Evolutionary conservation across 129 eudicot species (phyloP), one percentile per base, ranked within the genome.

Genomic region (carrot (Daucus carota)): DNA sequence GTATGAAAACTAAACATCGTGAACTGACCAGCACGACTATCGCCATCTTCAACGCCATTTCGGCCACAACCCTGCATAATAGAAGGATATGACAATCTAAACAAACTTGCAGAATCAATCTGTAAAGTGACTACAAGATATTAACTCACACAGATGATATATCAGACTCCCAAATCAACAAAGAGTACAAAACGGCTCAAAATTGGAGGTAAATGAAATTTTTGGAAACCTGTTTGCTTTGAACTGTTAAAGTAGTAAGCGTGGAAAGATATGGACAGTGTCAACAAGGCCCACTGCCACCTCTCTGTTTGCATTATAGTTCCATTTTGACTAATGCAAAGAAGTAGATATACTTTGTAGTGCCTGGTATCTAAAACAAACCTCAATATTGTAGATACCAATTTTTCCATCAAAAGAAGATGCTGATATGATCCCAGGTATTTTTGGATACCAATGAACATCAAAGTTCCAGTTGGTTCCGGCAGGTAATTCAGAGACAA

Each of bases 391-490:
- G 76, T 91, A 94, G 59, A 94, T 76, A 34, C 97, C 93, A 75
- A 94, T 87, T 82, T 89, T 94, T 70, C 98, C 98, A 84, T 94
- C 98, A 84, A 87, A 94, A 16, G 98, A 94, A 60, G 98, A 94
- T 73, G 98, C 97, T 24, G 98, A 91, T 79, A 94, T 91, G 73
- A 94, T 83, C 73, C 98, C 98, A 34, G 98, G 98, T 68, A 91
- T 80, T 83, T 89, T 94, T 32, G 96, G 81, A 81, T 94, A 91
- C 98, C 98, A 94, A 75, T 94, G 98, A 22, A 94, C 91, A 80
- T 94, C 97, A 79, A 94, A 94, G 75, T 91, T 91, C 92, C 93
- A 89, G 79, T 94, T 94, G 84, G 92, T 86, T 79, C 97, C 98
- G 82, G 96, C 89, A 40, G 98, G 98, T 80, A 94, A 86, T 83